Conservation (phyloP, 2,329 filamentous ascomycete genomes). For the Pseudocercospora crystallina region DNA sequence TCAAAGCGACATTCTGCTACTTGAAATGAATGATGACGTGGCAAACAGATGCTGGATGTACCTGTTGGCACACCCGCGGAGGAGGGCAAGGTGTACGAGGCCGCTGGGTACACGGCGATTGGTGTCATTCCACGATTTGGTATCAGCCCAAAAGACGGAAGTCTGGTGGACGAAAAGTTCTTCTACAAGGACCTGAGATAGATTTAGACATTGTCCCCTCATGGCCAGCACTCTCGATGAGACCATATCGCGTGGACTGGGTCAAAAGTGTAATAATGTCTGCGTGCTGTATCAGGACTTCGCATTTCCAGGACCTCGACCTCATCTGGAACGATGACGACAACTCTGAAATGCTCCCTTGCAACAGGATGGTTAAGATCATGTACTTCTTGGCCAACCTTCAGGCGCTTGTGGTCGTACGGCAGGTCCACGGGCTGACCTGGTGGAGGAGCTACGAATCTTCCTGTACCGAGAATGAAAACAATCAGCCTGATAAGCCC, state of each 20-base stretch:
- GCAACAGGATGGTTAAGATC: too few relatives aligned
- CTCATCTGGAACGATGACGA: too few relatives aligned
- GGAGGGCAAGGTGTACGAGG: conserved; percentile 47
- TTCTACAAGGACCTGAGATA: conserved; percentile 60
- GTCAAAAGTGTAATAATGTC: background rate
- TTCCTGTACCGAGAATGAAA: too few relatives aligned
- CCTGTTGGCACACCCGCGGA: conserved; percentile 55
- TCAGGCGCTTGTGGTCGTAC: too few relatives aligned
- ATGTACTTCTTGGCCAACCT: too few relatives aligned
- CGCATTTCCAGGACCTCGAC: too few relatives aligned
- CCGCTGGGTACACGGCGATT: conserved; percentile 57
- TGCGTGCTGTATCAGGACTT: background rate
- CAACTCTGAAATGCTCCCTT: too few relatives aligned
- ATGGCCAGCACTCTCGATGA: conserved; percentile 9
- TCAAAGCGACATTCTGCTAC: conserved; percentile 49
- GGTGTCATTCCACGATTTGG: conserved; percentile 58
- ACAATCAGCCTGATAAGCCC: too few relatives aligned
- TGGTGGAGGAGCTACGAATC: too few relatives aligned
- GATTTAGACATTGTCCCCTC: too few relatives aligned
- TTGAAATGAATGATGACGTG: conserved; percentile 48
- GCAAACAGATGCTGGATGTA: conserved; percentile 52
- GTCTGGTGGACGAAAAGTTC: conserved; percentile 53
- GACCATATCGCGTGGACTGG: background rate
- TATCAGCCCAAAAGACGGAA: conserved; percentile 48
- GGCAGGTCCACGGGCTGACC: too few relatives aligned